Base-by-base conservation (phyloP, 495 filamentous ascomycete species). In the Penicillium egyptiacum region DNA sequence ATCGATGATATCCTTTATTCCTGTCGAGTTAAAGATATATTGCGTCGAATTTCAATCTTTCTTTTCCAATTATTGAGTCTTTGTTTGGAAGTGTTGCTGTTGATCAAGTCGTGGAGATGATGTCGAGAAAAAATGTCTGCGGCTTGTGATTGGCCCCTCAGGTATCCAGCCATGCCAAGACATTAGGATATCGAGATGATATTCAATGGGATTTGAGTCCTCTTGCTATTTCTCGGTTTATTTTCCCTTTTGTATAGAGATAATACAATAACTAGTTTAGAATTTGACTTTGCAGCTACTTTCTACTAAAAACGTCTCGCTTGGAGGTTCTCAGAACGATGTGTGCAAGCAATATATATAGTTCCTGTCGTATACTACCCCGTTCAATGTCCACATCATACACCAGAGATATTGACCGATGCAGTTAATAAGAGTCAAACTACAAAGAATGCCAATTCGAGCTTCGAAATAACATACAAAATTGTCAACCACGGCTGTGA, bases 101-200 rank as follows among this genome's bases (percentile, higher is more conserved):
- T 56, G 57, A 53, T 57, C n/a, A 22, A 51, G 42, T 41, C 55
- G 45, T 47, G 28, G 33, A 64, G 41, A 66, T 66, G 64, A 65
- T 62, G 60, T 59, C 58, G 61, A 59, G 61, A 74, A 75, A 72
- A 74, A 75, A 60, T 59, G 61, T 67, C 63, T 50, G 53, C 52
- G n/a, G 50, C 56, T 50, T 49, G 47, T 66, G 61, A 75, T 75
- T 73, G 70, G 72, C 49, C 55, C 30, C 51, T 50, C 25, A 41
- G 4, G 43, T 46, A 33, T 57, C 33, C 53, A 40, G 45, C 22
- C 7, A 47, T 55, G 53, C 53, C 53, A 55, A 55, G 53, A 55
- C 42, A 46, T 39, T 39, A 31, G 50, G n/a, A 55, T 47, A 37
- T 46, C 20, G 31, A 37, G 23, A 25, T 41, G 50, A 40, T 41